Percentiles rank a stretch among this genome's conserved stretches.
These are phyloP conservation scores for Ophidiomyces ophidiicola DNA, from an alignment of 2,329 filamentous ascomycete genomes.

Conservation along the genomic window DNA sequence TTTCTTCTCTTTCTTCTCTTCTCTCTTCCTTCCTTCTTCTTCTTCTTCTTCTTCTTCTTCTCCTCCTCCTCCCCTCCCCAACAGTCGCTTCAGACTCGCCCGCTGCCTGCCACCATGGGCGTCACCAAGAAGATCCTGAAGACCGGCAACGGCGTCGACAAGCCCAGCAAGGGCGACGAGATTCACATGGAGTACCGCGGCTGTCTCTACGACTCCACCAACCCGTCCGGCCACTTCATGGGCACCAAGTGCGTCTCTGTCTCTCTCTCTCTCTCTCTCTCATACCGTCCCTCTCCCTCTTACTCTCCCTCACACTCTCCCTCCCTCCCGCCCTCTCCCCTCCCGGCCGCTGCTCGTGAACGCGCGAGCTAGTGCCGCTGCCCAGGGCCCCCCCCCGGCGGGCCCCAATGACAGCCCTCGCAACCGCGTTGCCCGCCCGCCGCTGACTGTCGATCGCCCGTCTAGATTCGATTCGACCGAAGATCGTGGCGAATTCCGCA, in stretches of 20 bases:
- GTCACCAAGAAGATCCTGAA: slow-evolving; percentile 56
- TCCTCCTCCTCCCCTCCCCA: neutral
- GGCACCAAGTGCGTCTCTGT: slow-evolving; percentile 54
- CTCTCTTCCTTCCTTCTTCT: neutral
- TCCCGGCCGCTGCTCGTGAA: no score
- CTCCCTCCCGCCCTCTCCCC: no score
- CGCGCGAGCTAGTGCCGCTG: neutral
- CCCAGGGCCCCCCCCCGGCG: no score
- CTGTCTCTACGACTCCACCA: slow-evolving; percentile 57
- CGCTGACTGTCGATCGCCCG: slow-evolving; percentile 8
- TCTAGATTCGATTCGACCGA: slow-evolving; percentile 79
- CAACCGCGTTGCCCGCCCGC: no score
- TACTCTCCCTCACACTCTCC: no score
- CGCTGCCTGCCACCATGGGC: slow-evolving; percentile 45
- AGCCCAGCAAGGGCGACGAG: slow-evolving; percentile 53
- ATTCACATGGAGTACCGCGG: slow-evolving; percentile 89
- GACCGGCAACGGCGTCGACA: slow-evolving; percentile 49
- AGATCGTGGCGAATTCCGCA: slow-evolving; percentile 58
- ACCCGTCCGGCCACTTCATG: slow-evolving; percentile 49
- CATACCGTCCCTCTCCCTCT: neutral
- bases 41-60: neutral
- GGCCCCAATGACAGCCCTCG: no score
- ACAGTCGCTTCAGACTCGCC: neutral
- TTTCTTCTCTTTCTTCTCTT: neutral
- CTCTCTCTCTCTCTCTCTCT: neutral